Evolutionary conservation across 2,329 filamentous ascomycete species (phyloP).

Genomic region (Huntiella savannae): DNA sequence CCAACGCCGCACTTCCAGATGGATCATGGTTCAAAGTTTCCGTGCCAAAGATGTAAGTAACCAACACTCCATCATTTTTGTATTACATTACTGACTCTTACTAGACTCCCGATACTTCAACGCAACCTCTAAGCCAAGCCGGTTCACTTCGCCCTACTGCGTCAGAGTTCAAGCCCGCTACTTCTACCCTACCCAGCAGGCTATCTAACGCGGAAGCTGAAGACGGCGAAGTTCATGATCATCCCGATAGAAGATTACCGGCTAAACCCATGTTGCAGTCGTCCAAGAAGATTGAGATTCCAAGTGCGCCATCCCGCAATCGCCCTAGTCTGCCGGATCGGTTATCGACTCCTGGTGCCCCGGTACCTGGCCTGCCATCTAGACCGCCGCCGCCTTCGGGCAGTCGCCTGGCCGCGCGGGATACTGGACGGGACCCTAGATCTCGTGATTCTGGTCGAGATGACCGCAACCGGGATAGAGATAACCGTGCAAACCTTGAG

Average conservation of each 20-base stretch:
- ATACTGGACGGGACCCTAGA: slow-evolving; percentile 4
- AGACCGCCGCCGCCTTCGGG: slow-evolving; percentile 9
- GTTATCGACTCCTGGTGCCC: not conserved
- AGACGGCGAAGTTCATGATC: slow-evolving; percentile 43
- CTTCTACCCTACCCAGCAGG: slow-evolving; percentile 13
- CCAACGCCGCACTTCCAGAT: slow-evolving; percentile 44
- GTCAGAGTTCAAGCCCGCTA: slow-evolving; percentile 35
- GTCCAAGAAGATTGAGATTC: slow-evolving; percentile 9
- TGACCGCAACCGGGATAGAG: slow-evolving; percentile 5
- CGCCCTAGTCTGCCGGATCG: not conserved
- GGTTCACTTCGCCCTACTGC: slow-evolving; percentile 38
- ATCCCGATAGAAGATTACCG: slow-evolving; percentile 7
- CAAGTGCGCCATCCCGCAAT: not conserved
- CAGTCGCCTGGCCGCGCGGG: not conserved
- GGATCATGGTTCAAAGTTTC: slow-evolving; percentile 60
- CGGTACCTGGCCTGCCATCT: slow-evolving; percentile 6
- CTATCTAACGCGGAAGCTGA: slow-evolving; percentile 31
- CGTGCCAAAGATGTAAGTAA: slow-evolving; percentile 38
- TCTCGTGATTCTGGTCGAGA: slow-evolving; percentile 7
- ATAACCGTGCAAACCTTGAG: slow-evolving; percentile 7
- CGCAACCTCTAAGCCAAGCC: slow-evolving; percentile 1
- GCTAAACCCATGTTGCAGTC: slow-evolving; percentile 18
- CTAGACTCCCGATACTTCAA: not conserved
- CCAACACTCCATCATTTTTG: not conserved
- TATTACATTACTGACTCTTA: slow-evolving; percentile 11